Evolutionary conservation across 2,329 filamentous ascomycete species (phyloP).

Genomic region (Neocucurbitaria cava): DNA sequence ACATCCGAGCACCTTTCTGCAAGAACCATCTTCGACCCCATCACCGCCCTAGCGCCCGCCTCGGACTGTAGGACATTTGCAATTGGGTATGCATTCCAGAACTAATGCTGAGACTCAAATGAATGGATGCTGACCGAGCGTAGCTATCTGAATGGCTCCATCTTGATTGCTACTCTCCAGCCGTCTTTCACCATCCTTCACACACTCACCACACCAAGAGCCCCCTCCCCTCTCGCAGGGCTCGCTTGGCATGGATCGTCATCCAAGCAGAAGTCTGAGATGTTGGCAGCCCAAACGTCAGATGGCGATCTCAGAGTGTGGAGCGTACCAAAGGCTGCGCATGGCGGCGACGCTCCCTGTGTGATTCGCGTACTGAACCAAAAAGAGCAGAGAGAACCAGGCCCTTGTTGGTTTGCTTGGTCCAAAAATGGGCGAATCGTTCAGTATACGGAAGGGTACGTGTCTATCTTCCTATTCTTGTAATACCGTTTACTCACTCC

Average conservation of each 20-base stretch:
- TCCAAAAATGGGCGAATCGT: constrained; percentile 97
- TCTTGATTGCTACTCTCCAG: constrained; percentile 86
- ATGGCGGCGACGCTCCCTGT: constrained; percentile 75
- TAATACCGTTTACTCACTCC: constrained; percentile 29
- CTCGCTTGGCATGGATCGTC: constrained; percentile 97
- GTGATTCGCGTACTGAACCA: constrained; percentile 87
- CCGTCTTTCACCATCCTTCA: constrained; percentile 94
- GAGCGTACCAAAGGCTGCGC: constrained; percentile 87
- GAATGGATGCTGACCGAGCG: constrained; percentile 20
- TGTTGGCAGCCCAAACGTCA: constrained; percentile 90
- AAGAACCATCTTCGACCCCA: constrained; percentile 90
- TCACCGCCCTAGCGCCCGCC: constrained; percentile 90
- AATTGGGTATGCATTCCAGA: constrained; percentile 72
- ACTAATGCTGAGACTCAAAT: constrained; percentile 1
- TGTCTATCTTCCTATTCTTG: constrained; percentile 32
- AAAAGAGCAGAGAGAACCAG: constrained; percentile 73
- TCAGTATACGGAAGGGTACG: constrained; percentile 89
- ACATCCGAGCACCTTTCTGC: constrained; percentile 92
- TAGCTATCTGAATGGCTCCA: constrained; percentile 94
- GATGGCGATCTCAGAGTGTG: constrained; percentile 94
- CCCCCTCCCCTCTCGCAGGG: constrained; percentile 85
- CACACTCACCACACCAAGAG: constrained; percentile 82
- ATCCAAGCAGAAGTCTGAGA: constrained; percentile 94
- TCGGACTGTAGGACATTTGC: constrained; percentile 93
- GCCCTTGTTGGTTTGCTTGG: constrained; percentile 97